A percentile compares a stretch with the other conserved stretches of the same genome.
phyloP scores from a whole-genome alignment of 306 rosid species.

The Sindora glabra region DNA sequence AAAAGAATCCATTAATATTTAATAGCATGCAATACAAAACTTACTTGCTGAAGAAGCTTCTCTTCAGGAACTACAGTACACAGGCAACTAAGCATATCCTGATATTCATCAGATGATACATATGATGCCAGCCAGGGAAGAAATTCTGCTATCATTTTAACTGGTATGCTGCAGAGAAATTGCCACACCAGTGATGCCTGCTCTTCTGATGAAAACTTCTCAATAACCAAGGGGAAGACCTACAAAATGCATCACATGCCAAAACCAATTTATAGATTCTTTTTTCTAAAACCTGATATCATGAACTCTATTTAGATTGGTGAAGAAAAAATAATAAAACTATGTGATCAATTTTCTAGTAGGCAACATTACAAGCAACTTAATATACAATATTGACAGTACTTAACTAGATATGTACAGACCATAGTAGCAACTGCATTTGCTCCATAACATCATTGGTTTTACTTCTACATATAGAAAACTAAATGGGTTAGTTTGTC shows the following conservation, averaged over 20 bases:
- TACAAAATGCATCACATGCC: constrained; percentile 6
- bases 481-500: neutral
- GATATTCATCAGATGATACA: constrained; percentile 15
- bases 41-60: constrained; percentile 23
- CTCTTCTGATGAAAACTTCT: constrained; percentile 25
- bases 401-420: too few relatives aligned
- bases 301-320: neutral
- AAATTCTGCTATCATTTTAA: constrained; percentile 23
- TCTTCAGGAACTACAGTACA: constrained; percentile 20
- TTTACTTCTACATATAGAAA: neutral
- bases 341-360: neutral
- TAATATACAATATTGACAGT: neutral
- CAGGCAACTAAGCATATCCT: constrained; percentile 19
- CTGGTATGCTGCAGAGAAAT: constrained; percentile 29
- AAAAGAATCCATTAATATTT: neutral
- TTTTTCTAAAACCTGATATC: neutral
- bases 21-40: neutral
- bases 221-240: constrained; percentile 28
- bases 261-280: neutral
- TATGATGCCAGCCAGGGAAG: constrained; percentile 22
- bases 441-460: neutral
- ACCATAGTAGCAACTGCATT: neutral
- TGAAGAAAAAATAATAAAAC: neutral
- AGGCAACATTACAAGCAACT: neutral
- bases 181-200: constrained; percentile 26